Conservation (phyloP, 1,284 basidiomycete species). For the Xanthoconium separans region DNA sequence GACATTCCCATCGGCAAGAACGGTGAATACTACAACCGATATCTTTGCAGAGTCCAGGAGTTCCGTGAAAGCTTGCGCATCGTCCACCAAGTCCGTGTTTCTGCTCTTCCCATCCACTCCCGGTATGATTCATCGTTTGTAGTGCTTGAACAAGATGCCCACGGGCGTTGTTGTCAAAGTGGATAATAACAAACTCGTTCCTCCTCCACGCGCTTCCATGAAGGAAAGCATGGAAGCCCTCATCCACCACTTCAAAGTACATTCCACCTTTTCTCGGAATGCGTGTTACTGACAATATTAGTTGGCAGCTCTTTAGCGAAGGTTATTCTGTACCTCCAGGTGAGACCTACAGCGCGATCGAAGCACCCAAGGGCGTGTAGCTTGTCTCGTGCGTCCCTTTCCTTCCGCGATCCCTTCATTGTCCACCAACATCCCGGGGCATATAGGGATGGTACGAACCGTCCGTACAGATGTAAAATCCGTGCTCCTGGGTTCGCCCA, state of each 20-base stretch:
- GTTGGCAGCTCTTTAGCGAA: conserved; percentile 82
- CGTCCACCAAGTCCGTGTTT: conserved; percentile 66
- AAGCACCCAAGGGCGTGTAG: conserved; percentile 98
- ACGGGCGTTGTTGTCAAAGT: conserved; percentile 93
- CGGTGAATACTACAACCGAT: conserved; percentile 96
- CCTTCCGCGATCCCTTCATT: neutral
- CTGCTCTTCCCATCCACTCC: neutral
- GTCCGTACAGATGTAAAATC: conserved; percentile 93
- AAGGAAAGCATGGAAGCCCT: conserved; percentile 99
- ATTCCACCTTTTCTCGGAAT: conserved; percentile 13
- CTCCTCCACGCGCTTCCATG: conserved; percentile 97
- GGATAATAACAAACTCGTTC: conserved; percentile 96
- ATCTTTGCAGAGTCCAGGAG: conserved; percentile 97
- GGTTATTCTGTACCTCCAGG: conserved; percentile 97
- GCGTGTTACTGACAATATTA: neutral
- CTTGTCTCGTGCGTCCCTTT: conserved; percentile 74
- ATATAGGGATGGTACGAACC: conserved; percentile 78
- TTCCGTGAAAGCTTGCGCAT: conserved; percentile 95
- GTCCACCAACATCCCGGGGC: neutral
- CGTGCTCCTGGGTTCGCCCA: conserved; percentile 94
- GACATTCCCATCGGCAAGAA: conserved; percentile 97
- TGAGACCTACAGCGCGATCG: conserved; percentile 97
- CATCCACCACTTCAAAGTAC: conserved; percentile 96
- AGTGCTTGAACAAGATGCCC: conserved; percentile 98
- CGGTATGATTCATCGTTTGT: conserved; percentile 1